Conservation (phyloP, 148 eudicot species). For the Euryodendron excelsum region DNA sequence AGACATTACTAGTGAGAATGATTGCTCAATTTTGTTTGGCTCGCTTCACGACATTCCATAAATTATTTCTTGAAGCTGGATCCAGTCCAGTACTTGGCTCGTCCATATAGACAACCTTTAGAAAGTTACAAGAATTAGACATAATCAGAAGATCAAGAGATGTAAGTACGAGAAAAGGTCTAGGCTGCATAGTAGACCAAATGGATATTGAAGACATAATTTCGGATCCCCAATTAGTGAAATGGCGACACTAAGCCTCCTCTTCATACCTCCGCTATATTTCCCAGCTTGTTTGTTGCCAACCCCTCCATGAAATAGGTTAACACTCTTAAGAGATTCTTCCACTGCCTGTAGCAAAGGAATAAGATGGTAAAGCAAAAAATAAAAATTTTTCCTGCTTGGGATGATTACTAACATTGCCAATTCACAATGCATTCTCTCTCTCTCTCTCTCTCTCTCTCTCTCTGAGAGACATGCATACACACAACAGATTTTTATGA, state of each 20-base stretch:
- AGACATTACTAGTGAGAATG: constrained; percentile 72
- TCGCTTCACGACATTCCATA: constrained; percentile 88
- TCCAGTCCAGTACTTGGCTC: constrained; percentile 97
- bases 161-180: neutral
- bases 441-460: too few relatives aligned
- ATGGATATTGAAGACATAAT: constrained; percentile 35
- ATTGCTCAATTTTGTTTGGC: constrained; percentile 86
- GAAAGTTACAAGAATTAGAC: constrained; percentile 15
- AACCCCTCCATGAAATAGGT: constrained; percentile 79
- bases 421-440: too few relatives aligned
- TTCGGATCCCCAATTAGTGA: constrained; percentile 94
- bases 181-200: neutral
- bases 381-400: neutral
- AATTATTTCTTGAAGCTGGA: constrained; percentile 88
- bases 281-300: constrained; percentile 77
- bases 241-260: constrained; percentile 97
- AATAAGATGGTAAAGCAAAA: neutral
- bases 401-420: neutral
- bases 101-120: constrained; percentile 92
- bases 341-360: constrained; percentile 68
- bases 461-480: too few relatives aligned
- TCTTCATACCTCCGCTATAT: constrained; percentile 97
- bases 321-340: constrained; percentile 78
- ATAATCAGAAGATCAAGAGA: neutral
- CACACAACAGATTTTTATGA: too few relatives aligned